Conservation (phyloP, 495 filamentous ascomycete genomes). For the Penicillium nucicola region DNA sequence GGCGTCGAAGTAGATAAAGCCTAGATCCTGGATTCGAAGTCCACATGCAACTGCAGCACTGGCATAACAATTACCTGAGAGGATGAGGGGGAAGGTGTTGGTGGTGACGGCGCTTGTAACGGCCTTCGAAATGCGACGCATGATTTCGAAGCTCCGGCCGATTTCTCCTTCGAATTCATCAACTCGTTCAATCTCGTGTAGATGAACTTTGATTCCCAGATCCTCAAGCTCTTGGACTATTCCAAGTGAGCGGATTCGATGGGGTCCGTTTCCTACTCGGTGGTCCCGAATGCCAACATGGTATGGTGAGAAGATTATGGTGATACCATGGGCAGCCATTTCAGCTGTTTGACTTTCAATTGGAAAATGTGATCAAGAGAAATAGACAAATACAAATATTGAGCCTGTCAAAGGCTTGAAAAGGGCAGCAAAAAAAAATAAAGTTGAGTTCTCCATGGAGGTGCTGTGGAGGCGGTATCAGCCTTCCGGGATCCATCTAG, state of each 20-base stretch:
- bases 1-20: conserved; percentile 23
- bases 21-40: conserved; percentile 10
- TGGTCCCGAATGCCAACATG: conserved; percentile 25
- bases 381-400: no score
- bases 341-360: no score
- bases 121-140: conserved; percentile 17
- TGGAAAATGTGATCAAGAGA: no score
- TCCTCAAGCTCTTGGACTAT: conserved; percentile 10
- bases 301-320: conserved; percentile 28
- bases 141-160: conserved; percentile 23
- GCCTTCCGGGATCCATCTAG: no score
- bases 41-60: conserved; percentile 21
- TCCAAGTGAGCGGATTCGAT: conserved; percentile 14
- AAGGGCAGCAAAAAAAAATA: no score
- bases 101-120: conserved; percentile 12
- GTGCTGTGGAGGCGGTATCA: no score
- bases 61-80: conserved; percentile 27
- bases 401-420: no score
- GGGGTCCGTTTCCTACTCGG: conserved; percentile 25
- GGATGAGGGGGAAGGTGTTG: conserved; percentile 17
- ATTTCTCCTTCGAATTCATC: conserved; percentile 27
- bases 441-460: no score
- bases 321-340: conserved; percentile 7
- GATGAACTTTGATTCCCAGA: conserved; percentile 5
- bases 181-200: conserved; percentile 13